A percentile compares a stretch with the other conserved stretches of the same genome.
Conservation (phyloP, 805 yeast species). For the Nakazawaea holstii region DNA sequence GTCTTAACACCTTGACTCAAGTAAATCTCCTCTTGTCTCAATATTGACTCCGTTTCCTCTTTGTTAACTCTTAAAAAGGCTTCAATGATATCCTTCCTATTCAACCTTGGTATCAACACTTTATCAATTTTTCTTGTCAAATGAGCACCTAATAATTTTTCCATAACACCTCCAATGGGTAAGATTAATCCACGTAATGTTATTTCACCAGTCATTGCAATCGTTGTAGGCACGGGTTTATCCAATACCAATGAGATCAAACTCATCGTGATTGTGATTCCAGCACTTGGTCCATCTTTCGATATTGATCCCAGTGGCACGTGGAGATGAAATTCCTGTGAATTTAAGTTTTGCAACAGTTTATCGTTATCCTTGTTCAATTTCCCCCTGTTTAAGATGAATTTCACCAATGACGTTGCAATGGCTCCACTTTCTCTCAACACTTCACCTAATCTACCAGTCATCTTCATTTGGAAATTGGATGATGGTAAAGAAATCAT, state of each 20-base stretch:
- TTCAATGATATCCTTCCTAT: constrained; percentile 63
- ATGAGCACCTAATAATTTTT: constrained; percentile 75
- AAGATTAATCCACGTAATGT: constrained; percentile 72
- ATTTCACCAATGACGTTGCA: constrained; percentile 67
- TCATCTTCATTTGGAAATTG: constrained; percentile 47
- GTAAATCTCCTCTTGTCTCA: constrained; percentile 21
- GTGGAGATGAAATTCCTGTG: constrained; percentile 50
- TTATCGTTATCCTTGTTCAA: constrained; percentile 20
- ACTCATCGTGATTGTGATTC: constrained; percentile 44
- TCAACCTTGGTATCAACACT: constrained; percentile 67
- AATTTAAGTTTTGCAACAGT: constrained; percentile 39
- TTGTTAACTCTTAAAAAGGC: constrained; percentile 34
- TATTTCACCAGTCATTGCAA: constrained; percentile 88
- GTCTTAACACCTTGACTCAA: constrained; percentile 13
- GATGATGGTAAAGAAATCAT: constrained; percentile 58
- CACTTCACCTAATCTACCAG: constrained; percentile 81
- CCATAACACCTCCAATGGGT: constrained; percentile 80
- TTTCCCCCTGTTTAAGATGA: constrained; percentile 32
- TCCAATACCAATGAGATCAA: constrained; percentile 37
- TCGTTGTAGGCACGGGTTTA: constrained; percentile 36
- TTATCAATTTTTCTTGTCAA: constrained; percentile 50
- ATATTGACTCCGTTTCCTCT: constrained; percentile 14
- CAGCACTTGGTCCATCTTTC: constrained; percentile 46
- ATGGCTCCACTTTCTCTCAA: constrained; percentile 77
- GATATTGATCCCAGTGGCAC: constrained; percentile 44